Percentiles rank a stretch among this genome's conserved stretches.
Conservation (phyloP, 306 rosid species). For the Quercus bicolor region DNA sequence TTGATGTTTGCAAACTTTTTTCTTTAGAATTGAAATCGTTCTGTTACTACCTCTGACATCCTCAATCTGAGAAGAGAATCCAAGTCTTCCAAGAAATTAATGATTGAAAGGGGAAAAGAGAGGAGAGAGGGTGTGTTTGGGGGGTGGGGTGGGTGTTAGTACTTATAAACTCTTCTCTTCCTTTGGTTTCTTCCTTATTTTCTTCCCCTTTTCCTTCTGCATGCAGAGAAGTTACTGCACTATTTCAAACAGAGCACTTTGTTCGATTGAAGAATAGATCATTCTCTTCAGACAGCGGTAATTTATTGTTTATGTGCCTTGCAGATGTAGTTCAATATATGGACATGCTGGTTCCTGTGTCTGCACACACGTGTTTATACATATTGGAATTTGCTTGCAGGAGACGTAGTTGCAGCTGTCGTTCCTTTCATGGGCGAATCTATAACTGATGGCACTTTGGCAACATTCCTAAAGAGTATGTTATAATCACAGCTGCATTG, state of each 20-base stretch:
- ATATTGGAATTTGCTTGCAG: slow-evolving; percentile 24
- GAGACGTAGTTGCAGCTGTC: slow-evolving; percentile 61
- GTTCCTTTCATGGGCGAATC: slow-evolving; percentile 88
- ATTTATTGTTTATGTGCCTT: background rate
- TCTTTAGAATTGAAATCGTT: background rate
- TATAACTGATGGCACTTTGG: slow-evolving; percentile 74
- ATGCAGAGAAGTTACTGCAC: slow-evolving; percentile 40
- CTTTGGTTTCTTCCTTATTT: background rate
- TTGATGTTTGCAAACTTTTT: background rate
- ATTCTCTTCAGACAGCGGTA: slow-evolving; percentile 78
- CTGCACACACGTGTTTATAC: background rate
- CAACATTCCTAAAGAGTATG: slow-evolving; percentile 74
- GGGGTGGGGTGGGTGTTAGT: background rate
- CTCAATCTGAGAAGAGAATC: background rate
- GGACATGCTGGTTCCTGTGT: background rate
- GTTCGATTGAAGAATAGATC: slow-evolving; percentile 44
- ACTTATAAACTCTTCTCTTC: background rate
- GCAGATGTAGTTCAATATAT: slow-evolving; percentile 5
- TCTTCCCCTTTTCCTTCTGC: background rate
- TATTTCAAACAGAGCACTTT: slow-evolving; percentile 26
- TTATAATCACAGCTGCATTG: background rate
- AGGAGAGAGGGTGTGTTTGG: too few species aligned
- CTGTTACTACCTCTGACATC: background rate
- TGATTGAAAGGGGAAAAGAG: background rate
- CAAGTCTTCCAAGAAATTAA: background rate